A percentile compares a stretch with the other conserved stretches of the same genome.
Evolutionary conservation across 441 rosid species (phyloP).

Genomic region (Populus tomentosa): DNA sequence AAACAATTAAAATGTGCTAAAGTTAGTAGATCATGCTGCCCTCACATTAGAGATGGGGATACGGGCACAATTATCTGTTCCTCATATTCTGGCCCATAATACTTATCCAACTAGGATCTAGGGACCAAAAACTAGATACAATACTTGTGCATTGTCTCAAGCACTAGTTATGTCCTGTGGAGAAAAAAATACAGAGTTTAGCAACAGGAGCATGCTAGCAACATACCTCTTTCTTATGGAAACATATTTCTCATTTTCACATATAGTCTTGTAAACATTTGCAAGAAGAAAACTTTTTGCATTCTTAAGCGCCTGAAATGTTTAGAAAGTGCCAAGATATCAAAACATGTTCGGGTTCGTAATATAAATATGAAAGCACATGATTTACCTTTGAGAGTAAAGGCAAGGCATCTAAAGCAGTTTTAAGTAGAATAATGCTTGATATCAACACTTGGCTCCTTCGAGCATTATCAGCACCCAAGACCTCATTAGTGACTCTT

Average conservation of each 20-base stretch:
- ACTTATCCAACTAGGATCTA: neutral
- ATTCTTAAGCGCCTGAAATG: slow-evolving; percentile 72
- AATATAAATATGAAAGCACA: slow-evolving; percentile 10
- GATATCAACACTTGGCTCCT: slow-evolving; percentile 86
- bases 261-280: slow-evolving; percentile 69
- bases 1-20: neutral
- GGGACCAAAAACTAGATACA: neutral
- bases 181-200: neutral
- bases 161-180: neutral
- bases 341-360: slow-evolving; percentile 6
- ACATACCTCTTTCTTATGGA: slow-evolving; percentile 76
- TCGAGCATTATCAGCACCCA: slow-evolving; percentile 61
- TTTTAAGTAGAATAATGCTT: slow-evolving; percentile 94
- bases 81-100: neutral
- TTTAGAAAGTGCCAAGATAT: slow-evolving; percentile 14
- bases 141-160: neutral
- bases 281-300: slow-evolving; percentile 85
- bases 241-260: slow-evolving; percentile 76
- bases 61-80: neutral
- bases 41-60: neutral
- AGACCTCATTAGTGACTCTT: slow-evolving; percentile 68
- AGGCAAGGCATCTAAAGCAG: slow-evolving; percentile 95
- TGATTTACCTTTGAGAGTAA: slow-evolving; percentile 65
- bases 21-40: neutral
- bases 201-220: slow-evolving; percentile 14